Conservation (phyloP, 148 eudicot species). For the Diospyros lotus region DNA sequence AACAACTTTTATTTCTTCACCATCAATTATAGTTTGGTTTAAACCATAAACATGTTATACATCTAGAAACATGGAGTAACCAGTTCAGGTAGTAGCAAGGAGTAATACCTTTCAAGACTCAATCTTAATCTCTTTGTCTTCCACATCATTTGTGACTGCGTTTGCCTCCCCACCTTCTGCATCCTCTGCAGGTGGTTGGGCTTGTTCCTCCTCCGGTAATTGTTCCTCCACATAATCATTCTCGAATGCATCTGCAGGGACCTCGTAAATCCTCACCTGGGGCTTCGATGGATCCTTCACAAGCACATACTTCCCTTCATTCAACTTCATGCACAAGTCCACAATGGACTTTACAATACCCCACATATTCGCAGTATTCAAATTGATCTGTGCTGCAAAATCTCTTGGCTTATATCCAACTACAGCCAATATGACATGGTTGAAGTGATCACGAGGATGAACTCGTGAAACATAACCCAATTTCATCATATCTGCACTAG, state of each 20-base stretch:
- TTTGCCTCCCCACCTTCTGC: constrained; percentile 46
- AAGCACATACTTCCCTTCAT: constrained; percentile 91
- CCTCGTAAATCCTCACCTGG: constrained; percentile 94
- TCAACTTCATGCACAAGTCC: constrained; percentile 93
- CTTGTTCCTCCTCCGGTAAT: constrained; percentile 87
- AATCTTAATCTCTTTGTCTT: constrained; percentile 53
- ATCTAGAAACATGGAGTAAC: background rate
- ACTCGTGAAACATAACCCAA: constrained; percentile 93
- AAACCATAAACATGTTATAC: too few species aligned
- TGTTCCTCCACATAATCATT: constrained; percentile 98
- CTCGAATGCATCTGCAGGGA: constrained; percentile 92
- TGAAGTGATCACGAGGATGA: constrained; percentile 92
- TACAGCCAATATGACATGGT: constrained; percentile 83
- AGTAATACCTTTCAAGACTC: constrained; percentile 53
- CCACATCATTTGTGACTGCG: constrained; percentile 53
- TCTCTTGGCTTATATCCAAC: constrained; percentile 94
- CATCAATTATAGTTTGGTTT: background rate
- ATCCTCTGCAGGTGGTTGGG: constrained; percentile 81
- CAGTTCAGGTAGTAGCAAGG: background rate
- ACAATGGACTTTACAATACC: constrained; percentile 94
- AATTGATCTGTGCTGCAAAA: constrained; percentile 83
- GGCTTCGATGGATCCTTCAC: constrained; percentile 95
- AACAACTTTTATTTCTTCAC: too few species aligned
- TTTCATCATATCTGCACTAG: constrained; percentile 93
- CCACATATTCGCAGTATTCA: constrained; percentile 91